Base-by-base conservation (phyloP, 257 asterid genomes). In the Solanum acaule region DNA sequence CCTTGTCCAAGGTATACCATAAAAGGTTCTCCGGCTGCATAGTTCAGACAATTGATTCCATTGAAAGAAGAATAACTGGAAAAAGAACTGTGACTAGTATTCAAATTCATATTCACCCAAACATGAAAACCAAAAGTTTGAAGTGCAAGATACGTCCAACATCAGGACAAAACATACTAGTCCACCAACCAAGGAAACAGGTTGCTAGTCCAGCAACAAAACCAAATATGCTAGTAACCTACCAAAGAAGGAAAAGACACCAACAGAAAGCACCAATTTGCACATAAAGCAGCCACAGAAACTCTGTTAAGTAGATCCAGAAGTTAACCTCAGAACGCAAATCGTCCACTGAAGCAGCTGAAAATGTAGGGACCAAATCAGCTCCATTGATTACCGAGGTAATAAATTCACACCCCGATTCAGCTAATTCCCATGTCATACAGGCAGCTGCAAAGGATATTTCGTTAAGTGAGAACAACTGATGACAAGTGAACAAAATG, bases 391-490 rank as follows among this genome's bases (percentile, higher is more conserved):
- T 96, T 67, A 97, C 95, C 9, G 98, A 86, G 70, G 98, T 94
- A 89, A 97, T 89, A 88, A 94, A 96, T 70, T 93, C 95, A 86
- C 90, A 92, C 88, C 99, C 98, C 1, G 99, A 97, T 89, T 96
- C 99, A 27, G 99, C 98, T 89, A 97, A 92, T 87, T 97, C 99
- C 99, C 99, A 97, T 23, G 99, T 96, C 99, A 97, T 95, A 93
- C 99, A 96, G 88, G 99, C 99, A 92, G 98, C 99, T 97, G 95
- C 89, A 93, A 37, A 86, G 34, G 85, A 92, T 40, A 87, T 70
- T 22, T 52, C 6, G 65, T 72, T 52, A 90, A 63, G 70, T 84
- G 78, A 84, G 8, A 37, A 25, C 65, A 0, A 46, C 22, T 27
- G 85, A 44, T 42, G 67, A 44, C 86, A 82, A 16, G 86, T 9